Evolutionary conservation across 495 filamentous ascomycete genomes (phyloP), one percentile per base, ranked within the genome.

Genomic region (Aspergillus hancockii): DNA sequence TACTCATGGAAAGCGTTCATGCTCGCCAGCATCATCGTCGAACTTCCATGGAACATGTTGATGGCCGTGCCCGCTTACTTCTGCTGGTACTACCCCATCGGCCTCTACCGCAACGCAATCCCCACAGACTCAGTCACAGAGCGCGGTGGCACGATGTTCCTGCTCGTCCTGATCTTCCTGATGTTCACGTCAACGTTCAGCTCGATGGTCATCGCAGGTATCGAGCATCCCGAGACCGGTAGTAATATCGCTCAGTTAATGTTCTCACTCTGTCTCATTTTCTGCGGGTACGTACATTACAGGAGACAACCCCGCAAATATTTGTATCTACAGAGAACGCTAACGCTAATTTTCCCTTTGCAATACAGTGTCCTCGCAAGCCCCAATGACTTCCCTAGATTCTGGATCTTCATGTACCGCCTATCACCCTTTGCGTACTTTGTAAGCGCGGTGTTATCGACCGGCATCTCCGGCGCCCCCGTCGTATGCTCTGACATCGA

Each of bases 391-490:
- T 72, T 92, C 28, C 89, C 89, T 10, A 69, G 82, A 10, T 92
- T 92, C 78, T 94, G 90, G 90, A 90, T 89, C 62, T 92, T 92
- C 78, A 90, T 92, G 87, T 91, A 92, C 70, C 85, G 86, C 28
- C 75, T 90, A 52, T 89, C 86, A 7, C 90, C 90, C 7, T 85
- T 92, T 57, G 88, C 86, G 0, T 92, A 92, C 62, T 71, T 90
- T 0, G 82, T 91, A 8, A 79, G 76, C 30, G 82, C 80, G 16
- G 83, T 91, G 68, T 63, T 91, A n/a, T 81, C 86, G 0, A 78
- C 77, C 0, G 83, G 79, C 0, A 65, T 92, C 5, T 80, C 85
- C n/a, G 85, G 88, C 30, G 80, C 80, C 2, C 22, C 67, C 0
- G 83, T 87, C 1, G 13, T 68, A 1, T 93, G 90, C 72, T 78